Evolutionary conservation across 2,329 filamentous ascomycete species (phyloP), one percentile per base, ranked within the genome.

Genomic region (Fusarium palustre): DNA sequence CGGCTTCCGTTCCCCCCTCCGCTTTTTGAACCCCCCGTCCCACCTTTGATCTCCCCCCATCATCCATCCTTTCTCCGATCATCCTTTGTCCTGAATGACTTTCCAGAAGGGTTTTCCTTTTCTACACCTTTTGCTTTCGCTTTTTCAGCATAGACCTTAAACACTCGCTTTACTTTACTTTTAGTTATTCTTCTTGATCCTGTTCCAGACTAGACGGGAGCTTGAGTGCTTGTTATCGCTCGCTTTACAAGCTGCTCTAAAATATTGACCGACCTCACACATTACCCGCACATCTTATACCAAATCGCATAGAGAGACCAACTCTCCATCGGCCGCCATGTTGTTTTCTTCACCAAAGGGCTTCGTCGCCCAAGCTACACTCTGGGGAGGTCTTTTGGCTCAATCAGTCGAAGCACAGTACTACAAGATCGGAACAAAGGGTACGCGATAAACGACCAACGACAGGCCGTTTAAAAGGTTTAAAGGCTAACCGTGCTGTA

Each of bases 361-460:
- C 16, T 34, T 70, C 18, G 22, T 64, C 46, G 59, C 67, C 15
- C 49, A 66, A 18, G 61, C 56, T n/a, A 45, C 59, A 4, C 47
- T 74, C 3, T 43, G 73, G 9, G 71, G 69, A 7, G 43, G 67
- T 6, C 59, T 72, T 18, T 34, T 73, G 8, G 33, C 70, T 38
- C 69, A 67, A 31, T 52, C 52, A 7, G 69, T 55, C 22, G 58
- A 68, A 22, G 77, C 75, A 1, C 74, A 76, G 24, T 66, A 63
- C 7, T 63, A 79, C 66, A 74, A 74, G 34, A 75, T 80, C 15
- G 74, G 74, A 42, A 77, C 71, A 13, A 71, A 74, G 34, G 76
- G 79, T 80, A 69, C 16, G 28, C 43, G 22, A 53, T 16, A 5
- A 48, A 10, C 4, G 5, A 12, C 7, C 42, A 30, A 30, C 31